Evolutionary conservation across 1,284 basidiomycete species (phyloP).

Genomic region (Pascua sp.): DNA sequence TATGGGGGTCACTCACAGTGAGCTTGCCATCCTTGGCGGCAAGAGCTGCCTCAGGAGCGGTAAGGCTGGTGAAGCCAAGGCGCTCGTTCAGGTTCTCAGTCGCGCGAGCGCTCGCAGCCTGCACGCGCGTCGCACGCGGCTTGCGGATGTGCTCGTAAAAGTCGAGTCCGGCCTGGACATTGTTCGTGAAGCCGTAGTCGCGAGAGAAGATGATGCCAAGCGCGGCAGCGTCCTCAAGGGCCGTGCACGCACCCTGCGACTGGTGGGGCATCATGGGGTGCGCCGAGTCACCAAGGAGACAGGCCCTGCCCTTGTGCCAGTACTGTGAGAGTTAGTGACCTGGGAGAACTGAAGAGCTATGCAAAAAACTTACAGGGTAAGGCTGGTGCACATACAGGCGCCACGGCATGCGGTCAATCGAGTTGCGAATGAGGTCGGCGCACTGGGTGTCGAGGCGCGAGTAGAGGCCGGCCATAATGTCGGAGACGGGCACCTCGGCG

Average conservation of each 20-base stretch:
- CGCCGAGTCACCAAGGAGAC: slow-evolving; percentile 41
- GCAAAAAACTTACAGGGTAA: slow-evolving; percentile 18
- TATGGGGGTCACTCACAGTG: slow-evolving; percentile 15
- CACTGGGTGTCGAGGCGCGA: slow-evolving; percentile 41
- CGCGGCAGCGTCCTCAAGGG: slow-evolving; percentile 43
- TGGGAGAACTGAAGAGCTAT: no score
- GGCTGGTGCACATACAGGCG: slow-evolving; percentile 47
- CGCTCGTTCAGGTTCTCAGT: slow-evolving; percentile 50
- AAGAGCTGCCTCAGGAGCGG: slow-evolving; percentile 25
- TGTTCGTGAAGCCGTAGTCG: slow-evolving; percentile 34
- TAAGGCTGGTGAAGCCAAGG: slow-evolving; percentile 48
- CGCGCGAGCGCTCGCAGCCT: slow-evolving; percentile 39
- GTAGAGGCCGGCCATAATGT: slow-evolving; percentile 43
- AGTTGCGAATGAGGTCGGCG: slow-evolving; percentile 41
- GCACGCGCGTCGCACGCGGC: slow-evolving; percentile 47
- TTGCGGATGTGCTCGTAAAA: slow-evolving; percentile 48
- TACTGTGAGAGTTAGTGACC: not conserved
- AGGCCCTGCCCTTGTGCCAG: slow-evolving; percentile 39
- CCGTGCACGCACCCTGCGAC: slow-evolving; percentile 38
- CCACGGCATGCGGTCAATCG: slow-evolving; percentile 47
- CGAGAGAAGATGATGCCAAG: slow-evolving; percentile 37
- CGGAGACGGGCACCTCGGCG: slow-evolving; percentile 40
- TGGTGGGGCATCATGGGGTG: slow-evolving; percentile 45
- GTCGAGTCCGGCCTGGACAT: slow-evolving; percentile 37
- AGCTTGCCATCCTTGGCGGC: slow-evolving; percentile 45